Base-by-base conservation (phyloP, 1,284 basidiomycete species). In the Ustilago vetiveriae region DNA sequence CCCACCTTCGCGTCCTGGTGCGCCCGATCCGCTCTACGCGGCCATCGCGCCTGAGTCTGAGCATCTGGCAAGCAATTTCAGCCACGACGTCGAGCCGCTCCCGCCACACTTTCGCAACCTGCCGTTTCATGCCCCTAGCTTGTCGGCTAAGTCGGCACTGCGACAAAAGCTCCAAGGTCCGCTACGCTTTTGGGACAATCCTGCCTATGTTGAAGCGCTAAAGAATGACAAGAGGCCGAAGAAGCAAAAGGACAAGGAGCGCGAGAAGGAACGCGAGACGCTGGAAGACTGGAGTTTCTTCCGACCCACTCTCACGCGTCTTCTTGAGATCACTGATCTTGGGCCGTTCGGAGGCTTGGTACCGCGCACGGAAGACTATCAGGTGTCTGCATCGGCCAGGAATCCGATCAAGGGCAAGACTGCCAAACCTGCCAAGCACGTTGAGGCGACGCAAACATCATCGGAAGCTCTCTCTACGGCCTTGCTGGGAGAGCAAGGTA, bases 271-370 rank as follows among this genome's bases (percentile, higher is more conserved):
- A 48, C 54, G 65, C 41, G 75, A 76, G 51, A 71, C 55, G 39
- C 56, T 70, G 32, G 75, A 76, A 41, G 73, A 76, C 40, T 76
- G 75, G 75, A 76, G 72, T 30, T 70, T 73, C 46, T 71, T 59
- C 52, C 72, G 75, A 22, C 75, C 75, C 17, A 59, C 66, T 16
- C 47, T 76, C 23, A 41, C 44, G 14, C 66, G 75, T 6, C 41
- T 74, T 29, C 63, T 76, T 4, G 72, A 65, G 42, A 40, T 57
- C 17, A 53, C 67, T 14, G 75, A 76, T 55, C 44, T 73, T 1
- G 75, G 69, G 6, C 67, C 62, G 2, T 57, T 56, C 8, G 32
- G 48, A 13, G 62, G 53, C 3, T 30, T 64, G 8, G 46, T 50
- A 30, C 53, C 62, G 35, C 36, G 11, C 2, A 29, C 27, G 2